Evolutionary conservation across 805 yeast species (phyloP).

Genomic region (Lachancea cidri): DNA sequence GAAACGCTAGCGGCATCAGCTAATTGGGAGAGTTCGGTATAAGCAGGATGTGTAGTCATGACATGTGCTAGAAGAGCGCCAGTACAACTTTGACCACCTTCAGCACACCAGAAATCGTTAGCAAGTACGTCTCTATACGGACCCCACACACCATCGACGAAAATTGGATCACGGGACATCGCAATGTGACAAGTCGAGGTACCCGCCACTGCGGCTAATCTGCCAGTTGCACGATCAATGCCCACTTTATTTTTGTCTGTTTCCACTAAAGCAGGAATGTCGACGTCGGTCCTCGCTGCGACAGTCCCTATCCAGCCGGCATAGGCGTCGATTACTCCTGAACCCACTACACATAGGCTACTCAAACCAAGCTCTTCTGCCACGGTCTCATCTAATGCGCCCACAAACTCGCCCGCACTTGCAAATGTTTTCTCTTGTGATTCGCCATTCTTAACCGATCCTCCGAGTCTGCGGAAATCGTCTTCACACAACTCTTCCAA

Average conservation of each 20-base stretch:
- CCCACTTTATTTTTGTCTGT: conserved; percentile 43
- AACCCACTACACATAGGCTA: conserved; percentile 76
- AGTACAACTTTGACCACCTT: conserved; percentile 98
- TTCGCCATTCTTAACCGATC: conserved; percentile 69
- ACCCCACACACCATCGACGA: conserved; percentile 98
- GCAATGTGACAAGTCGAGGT: conserved; percentile 96
- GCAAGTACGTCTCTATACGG: conserved; percentile 93
- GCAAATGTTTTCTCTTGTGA: conserved; percentile 41
- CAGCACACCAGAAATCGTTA: conserved; percentile 91
- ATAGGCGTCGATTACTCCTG: conserved; percentile 96
- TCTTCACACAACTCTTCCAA: conserved; percentile 74
- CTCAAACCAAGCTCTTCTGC: conserved; percentile 84
- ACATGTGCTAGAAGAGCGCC: conserved; percentile 92
- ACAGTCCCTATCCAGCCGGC: conserved; percentile 99
- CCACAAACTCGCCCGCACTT: conserved; percentile 88
- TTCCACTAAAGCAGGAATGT: conserved; percentile 45
- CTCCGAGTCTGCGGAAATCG: conserved; percentile 77
- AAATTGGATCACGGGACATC: conserved; percentile 75
- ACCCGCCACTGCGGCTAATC: conserved; percentile 97
- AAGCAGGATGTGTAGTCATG: conserved; percentile 83
- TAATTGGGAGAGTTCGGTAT: conserved; percentile 57
- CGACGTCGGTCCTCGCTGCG: conserved; percentile 73
- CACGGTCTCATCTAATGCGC: conserved; percentile 56
- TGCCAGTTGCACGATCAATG: conserved; percentile 63
- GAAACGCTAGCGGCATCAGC: conserved; percentile 68